A percentile compares a stretch with the other conserved stretches of the same genome.
Evolutionary conservation across 2,329 filamentous ascomycete species (phyloP).

Genomic region (Pseudofabraea citricarpa): DNA sequence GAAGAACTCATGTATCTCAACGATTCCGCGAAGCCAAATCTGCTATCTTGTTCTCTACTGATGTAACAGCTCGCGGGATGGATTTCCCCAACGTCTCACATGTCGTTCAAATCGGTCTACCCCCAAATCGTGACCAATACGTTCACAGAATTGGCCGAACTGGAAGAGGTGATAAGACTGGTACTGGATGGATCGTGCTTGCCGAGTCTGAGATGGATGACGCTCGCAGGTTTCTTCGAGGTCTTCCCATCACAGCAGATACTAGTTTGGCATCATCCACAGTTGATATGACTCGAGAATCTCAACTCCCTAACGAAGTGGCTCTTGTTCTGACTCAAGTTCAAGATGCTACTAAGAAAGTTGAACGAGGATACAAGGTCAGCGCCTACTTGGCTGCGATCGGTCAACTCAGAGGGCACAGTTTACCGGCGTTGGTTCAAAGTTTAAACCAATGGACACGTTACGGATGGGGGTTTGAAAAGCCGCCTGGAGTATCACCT

Average conservation of each 20-base stretch:
- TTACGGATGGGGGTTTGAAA: constrained; percentile 28
- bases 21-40: constrained; percentile 59
- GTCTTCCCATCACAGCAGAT: constrained; percentile 24
- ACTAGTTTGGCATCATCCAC: constrained; percentile 17
- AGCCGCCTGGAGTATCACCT: constrained; percentile 20
- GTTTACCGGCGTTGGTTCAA: constrained; percentile 5
- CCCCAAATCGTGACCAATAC: constrained; percentile 63
- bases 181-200: constrained; percentile 47
- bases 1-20: constrained; percentile 67
- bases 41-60: constrained; percentile 70
- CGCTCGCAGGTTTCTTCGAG: constrained; percentile 17
- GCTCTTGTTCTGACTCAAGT: constrained; percentile 23
- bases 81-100: constrained; percentile 78
- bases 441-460: constrained; percentile 24
- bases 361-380: constrained; percentile 17
- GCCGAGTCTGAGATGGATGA: constrained; percentile 13
- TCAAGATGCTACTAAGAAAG: constrained; percentile 22
- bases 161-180: constrained; percentile 67
- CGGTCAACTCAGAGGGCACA: constrained; percentile 5
- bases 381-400: constrained; percentile 22
- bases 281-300: constrained; percentile 29
- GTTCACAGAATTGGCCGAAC: constrained; percentile 76
- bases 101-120: constrained; percentile 67
- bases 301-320: constrained; percentile 23
- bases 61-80: constrained; percentile 79